phyloP scores from a whole-genome alignment of 1,139 yeast genomes.

The Hyphopichia buzzinii region DNA sequence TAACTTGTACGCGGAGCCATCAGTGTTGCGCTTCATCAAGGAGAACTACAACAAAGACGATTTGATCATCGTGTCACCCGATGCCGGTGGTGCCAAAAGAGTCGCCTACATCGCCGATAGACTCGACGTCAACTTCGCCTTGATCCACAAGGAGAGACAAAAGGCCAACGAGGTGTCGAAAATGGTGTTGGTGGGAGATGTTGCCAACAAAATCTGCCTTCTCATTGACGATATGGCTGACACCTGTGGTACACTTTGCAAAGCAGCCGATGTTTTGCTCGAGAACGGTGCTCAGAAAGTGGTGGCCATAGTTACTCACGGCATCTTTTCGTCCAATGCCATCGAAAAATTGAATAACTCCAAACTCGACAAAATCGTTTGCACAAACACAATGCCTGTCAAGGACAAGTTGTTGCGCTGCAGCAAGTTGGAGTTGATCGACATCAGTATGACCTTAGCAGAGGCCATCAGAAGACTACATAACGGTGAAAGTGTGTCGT shows the following conservation, averaged over 20 bases:
- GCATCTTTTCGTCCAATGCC: slow-evolving; percentile 87
- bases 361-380: slow-evolving; percentile 74
- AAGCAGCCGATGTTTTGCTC: slow-evolving; percentile 88
- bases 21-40: slow-evolving; percentile 82
- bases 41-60: slow-evolving; percentile 65
- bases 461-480: slow-evolving; percentile 95
- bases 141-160: slow-evolving; percentile 95
- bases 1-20: slow-evolving; percentile 93
- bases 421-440: slow-evolving; percentile 76
- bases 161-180: slow-evolving; percentile 91
- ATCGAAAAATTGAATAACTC: slow-evolving; percentile 78
- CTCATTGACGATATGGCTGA: slow-evolving; percentile 99
- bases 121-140: slow-evolving; percentile 88
- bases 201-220: slow-evolving; percentile 78
- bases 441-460: slow-evolving; percentile 87
- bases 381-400: slow-evolving; percentile 94
- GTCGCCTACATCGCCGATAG: slow-evolving; percentile 95
- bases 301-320: slow-evolving; percentile 95
- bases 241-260: slow-evolving; percentile 94
- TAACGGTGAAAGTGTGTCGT: slow-evolving; percentile 94
- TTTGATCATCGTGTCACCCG: slow-evolving; percentile 90
- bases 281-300: slow-evolving; percentile 81
- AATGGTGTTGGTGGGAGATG: slow-evolving; percentile 98
- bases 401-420: slow-evolving; percentile 71
- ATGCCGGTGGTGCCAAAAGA: slow-evolving; percentile 98